Evolutionary conservation across 306 rosid genomes (phyloP).

Genomic region (Lathyrus oleraceus): DNA sequence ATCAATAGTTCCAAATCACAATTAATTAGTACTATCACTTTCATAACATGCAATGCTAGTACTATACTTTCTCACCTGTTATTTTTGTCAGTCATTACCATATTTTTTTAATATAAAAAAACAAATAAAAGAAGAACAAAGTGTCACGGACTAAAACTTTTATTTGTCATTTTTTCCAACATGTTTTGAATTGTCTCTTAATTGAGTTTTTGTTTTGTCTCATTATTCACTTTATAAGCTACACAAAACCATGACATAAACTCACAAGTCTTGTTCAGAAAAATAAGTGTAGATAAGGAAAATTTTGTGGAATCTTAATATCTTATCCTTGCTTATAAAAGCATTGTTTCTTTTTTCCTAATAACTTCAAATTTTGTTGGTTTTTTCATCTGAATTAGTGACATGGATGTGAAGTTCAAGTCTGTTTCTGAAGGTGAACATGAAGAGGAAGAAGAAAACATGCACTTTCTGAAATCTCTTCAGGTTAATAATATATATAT

Average conservation of each 20-base stretch:
- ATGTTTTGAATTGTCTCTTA: constrained; percentile 27
- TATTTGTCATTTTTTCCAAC: constrained; percentile 57
- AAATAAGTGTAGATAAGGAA: constrained; percentile 26
- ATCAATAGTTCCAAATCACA: constrained; percentile 20
- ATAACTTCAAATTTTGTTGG: constrained; percentile 6
- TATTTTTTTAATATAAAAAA: constrained; percentile 18
- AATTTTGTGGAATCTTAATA: constrained; percentile 10
- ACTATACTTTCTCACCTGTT: constrained; percentile 1
- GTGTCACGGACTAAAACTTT: constrained; percentile 64
- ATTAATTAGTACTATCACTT: background rate
- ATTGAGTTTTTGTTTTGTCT: constrained; percentile 43
- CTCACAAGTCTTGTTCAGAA: constrained; percentile 23
- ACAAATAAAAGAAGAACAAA: constrained; percentile 35
- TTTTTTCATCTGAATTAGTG: constrained; percentile 21
- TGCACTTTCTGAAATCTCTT: constrained; percentile 61
- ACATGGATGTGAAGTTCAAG: constrained; percentile 49
- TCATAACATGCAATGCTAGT: background rate
- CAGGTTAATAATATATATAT: constrained; percentile 49
- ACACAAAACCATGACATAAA: constrained; percentile 31
- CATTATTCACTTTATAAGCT: constrained; percentile 17
- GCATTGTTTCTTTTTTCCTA: constrained; percentile 2
- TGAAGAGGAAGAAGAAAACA: constrained; percentile 41
- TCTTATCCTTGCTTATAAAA: background rate
- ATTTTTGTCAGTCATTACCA: constrained; percentile 25
- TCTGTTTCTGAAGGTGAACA: constrained; percentile 44